phyloP scores from a whole-genome alignment of 1,284 basidiomycete species.

The Lentinula novae-zelandiae region DNA sequence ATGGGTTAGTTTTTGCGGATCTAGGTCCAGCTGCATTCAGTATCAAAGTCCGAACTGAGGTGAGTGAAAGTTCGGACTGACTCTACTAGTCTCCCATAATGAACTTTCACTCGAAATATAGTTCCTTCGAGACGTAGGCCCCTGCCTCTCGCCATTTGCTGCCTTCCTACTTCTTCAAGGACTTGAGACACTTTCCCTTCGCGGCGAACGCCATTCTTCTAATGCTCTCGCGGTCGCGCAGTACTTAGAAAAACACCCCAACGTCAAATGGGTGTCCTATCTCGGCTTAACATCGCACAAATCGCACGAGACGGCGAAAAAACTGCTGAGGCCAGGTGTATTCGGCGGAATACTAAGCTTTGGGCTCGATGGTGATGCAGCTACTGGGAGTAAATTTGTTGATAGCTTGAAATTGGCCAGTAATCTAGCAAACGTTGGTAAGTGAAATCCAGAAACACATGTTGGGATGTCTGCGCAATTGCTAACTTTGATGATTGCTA shows the following conservation, averaged over 20 bases:
- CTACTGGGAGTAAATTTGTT: constrained; percentile 63
- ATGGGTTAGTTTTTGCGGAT: constrained; percentile 72
- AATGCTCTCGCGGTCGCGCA: constrained; percentile 75
- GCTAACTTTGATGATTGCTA: background rate
- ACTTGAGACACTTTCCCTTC: constrained; percentile 81
- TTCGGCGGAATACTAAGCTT: constrained; percentile 84
- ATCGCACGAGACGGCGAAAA: constrained; percentile 59
- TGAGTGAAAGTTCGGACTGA: constrained; percentile 11
- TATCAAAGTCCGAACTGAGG: constrained; percentile 61
- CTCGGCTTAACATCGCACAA: constrained; percentile 68
- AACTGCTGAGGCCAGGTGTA: constrained; percentile 50
- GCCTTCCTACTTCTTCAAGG: constrained; percentile 86
- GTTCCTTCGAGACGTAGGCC: constrained; percentile 77
- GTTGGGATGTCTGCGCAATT: background rate
- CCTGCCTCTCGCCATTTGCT: constrained; percentile 75
- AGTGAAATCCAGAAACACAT: constrained; percentile 15
- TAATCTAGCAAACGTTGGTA: constrained; percentile 75
- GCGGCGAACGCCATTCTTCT: constrained; percentile 72
- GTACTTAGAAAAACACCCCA: constrained; percentile 66
- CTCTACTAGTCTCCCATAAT: background rate
- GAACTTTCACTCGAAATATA: constrained; percentile 22
- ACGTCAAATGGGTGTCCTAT: constrained; percentile 82
- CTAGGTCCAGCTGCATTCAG: constrained; percentile 75
- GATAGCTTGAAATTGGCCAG: constrained; percentile 75
- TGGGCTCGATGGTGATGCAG: constrained; percentile 69